phyloP scores from a whole-genome alignment of 192 early-diverging fungal species.

The Coemansia sp. region DNA sequence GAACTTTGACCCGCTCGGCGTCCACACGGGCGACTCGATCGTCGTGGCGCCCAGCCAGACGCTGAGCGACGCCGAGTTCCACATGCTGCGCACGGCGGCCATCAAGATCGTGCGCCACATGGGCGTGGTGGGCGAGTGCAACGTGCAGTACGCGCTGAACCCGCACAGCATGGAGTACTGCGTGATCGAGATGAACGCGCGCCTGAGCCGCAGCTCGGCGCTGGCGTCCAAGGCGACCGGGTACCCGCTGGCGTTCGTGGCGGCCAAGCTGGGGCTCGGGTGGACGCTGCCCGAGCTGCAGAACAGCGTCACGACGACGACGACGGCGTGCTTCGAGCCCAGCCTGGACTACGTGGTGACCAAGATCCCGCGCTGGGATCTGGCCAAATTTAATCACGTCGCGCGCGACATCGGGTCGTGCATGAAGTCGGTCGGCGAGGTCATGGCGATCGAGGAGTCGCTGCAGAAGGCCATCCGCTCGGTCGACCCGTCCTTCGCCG shows the following conservation, averaged over 20 bases:
- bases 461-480: constrained; percentile 96
- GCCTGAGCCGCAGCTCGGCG: constrained; percentile 83
- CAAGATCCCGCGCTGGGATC: constrained; percentile 99
- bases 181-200: constrained; percentile 98
- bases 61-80: constrained; percentile 94
- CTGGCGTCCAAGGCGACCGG: constrained; percentile 98
- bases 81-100: constrained; percentile 94
- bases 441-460: constrained; percentile 98
- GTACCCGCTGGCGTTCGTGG: constrained; percentile 97
- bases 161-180: constrained; percentile 85
- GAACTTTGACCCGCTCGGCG: constrained; percentile 99
- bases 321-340: constrained; percentile 97
- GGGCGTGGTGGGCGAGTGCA: constrained; percentile 98
- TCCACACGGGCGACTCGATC: constrained; percentile 99
- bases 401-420: constrained; percentile 79
- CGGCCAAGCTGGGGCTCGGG: constrained; percentile 96
- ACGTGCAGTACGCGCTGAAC: constrained; percentile 97
- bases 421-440: constrained; percentile 98
- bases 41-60: constrained; percentile 98
- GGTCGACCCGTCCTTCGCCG: constrained; percentile 90
- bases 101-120: constrained; percentile 96
- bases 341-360: constrained; percentile 94
- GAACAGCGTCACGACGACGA: constrained; percentile 92
- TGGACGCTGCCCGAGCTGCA: constrained; percentile 82
- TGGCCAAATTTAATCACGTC: constrained; percentile 93